Base-by-base conservation (phyloP, 2,329 filamentous ascomycete species). In the Exophiala xenobiotica region DNA sequence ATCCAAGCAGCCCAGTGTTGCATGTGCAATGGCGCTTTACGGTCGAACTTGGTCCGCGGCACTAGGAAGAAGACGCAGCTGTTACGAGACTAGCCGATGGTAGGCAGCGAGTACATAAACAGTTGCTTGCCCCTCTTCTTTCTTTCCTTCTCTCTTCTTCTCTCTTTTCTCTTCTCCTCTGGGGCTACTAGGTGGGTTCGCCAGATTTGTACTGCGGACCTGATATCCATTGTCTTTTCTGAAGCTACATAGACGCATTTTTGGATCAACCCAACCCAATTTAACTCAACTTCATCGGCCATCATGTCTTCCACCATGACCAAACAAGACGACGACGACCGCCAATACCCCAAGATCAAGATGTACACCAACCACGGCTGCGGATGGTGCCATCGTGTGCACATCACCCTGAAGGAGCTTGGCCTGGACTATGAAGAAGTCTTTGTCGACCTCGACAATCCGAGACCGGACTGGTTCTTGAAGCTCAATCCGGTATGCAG, bases 311-410 rank as follows among this genome's bases (percentile, higher is more conserved):
- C 11, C n/a, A 38, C 18, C 38, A 24, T 27, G 18, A 48, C 29
- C 18, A 18, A 14, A 6, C 26, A 22, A 19, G 31, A 16, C 31
- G 19, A 59, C 59, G 53, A 16, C 31, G 19, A 59, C 59, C 52
- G 54, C 70, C 22, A 26, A 2, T 46, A 46, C 5, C 48, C 52
- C 11, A 80, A 80, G 59, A 82, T 88, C 66, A 83, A 73, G 24
- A 73, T 88, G 35, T 90, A 90, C 71, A 89, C 86, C 42, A 86
- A 83, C 72, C 83, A 82, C 60, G 45, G 60, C 43, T 90, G 86
- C 66, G 86, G 86, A 18, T 90, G 80, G 68, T 87, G 87, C 12
- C 88, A 92, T 65, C 85, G 89, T 27, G 86, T 82, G 1, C 85
- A 90, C 61, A 88, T 90, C 53, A 79, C 79, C 4, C 77, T 90